Evolutionary conservation across 768 basidiomycete species (phyloP), one percentile per base, ranked within the genome.

Genomic region (Mycena galericulata): DNA sequence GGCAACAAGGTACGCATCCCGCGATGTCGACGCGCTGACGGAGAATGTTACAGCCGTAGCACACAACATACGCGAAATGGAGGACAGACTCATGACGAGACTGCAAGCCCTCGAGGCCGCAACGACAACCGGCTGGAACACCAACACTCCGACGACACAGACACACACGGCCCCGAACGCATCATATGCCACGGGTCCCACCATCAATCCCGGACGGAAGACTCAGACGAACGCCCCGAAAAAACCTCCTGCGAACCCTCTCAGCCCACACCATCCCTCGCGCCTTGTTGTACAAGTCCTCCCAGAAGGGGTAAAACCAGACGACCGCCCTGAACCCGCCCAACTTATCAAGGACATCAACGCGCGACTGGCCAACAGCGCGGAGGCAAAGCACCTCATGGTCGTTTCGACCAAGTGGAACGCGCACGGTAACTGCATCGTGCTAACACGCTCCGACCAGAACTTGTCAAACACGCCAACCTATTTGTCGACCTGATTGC

Each of bases 351-450:
- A 51, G 27, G 36, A 27, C 22, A 57, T 65, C 26, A 65, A 65
- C 55, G 30, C 27, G 1, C 20, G 47, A 12, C 53, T 65, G 5
- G 43, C 43, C 20, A 32, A 5, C 9, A 49, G 8, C 41, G 32
- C 26, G 11, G 22, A 36, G 18, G 7, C 57, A 20, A 46, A 46
- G 17, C 41, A 59, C 41, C 41, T 59, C 18, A 15, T 29, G 24
- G 64, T 65, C 4, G 56, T 51, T 12, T 46, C 64, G 4, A 29
- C 38, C 27, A 65, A 51, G 38, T 65, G 56, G 54, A 65, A 65
- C 55, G 20, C 14, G 2, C 43, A 65, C 54, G 56, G 56, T 1
- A 65, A 65, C 64, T 54, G 49, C 22, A 43, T 65, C 9, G 50
- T 65, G 7, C 46, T 41, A 14, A 58, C 64, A 3, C 55, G 53